These are phyloP conservation scores for Dictyostelium firmibasis DNA, from an alignment of 78 protist species.

Conservation along the genomic window DNA sequence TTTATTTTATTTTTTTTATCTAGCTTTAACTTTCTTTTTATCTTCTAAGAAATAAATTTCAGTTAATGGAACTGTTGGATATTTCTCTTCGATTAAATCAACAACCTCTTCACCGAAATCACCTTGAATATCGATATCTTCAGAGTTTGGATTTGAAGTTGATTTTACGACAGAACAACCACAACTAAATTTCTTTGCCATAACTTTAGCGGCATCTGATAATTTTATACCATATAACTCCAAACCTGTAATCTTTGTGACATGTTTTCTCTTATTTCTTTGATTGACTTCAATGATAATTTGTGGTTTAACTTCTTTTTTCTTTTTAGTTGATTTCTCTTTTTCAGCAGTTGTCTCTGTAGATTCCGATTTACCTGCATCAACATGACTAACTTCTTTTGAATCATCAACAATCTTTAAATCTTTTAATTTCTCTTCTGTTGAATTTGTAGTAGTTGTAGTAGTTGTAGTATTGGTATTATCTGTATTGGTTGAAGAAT, in stretches of 20 bases:
- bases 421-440: conserved; percentile 25
- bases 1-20: neutral
- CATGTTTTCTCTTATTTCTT: conserved; percentile 74
- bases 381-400: conserved; percentile 49
- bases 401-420: conserved; percentile 71
- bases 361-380: neutral
- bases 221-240: conserved; percentile 71
- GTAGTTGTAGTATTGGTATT: neutral
- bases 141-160: neutral
- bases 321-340: conserved; percentile 27
- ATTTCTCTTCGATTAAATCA: conserved; percentile 63
- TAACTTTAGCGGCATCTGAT: conserved; percentile 65
- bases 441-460: neutral
- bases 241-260: conserved; percentile 69
- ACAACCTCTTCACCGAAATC: conserved; percentile 57
- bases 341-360: conserved; percentile 13
- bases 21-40: conserved; percentile 51
- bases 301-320: conserved; percentile 22
- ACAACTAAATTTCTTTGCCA: conserved; percentile 82
- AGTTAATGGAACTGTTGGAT: neutral
- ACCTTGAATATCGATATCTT: conserved; percentile 72
- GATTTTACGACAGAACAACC: conserved; percentile 78
- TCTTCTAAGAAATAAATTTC: conserved; percentile 48
- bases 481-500: neutral
- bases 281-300: conserved; percentile 48